Percentiles rank a stretch among this genome's conserved stretches.
These are phyloP conservation scores for Barnettozyma californica DNA, from an alignment of 805 yeast genomes.

Conservation along the genomic window DNA sequence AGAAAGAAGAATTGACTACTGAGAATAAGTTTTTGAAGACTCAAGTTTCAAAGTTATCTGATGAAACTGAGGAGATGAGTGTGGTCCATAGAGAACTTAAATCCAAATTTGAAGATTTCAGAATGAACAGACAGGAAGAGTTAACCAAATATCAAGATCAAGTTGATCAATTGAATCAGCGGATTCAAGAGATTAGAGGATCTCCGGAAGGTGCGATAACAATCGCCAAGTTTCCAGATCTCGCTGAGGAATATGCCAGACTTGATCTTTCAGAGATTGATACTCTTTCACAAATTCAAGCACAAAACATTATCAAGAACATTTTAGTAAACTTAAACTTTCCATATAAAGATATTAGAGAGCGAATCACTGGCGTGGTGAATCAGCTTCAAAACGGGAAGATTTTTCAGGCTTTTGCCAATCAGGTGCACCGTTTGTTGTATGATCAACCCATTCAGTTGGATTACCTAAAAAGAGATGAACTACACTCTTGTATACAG, in stretches of 20 bases:
- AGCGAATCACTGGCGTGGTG: constrained; percentile 25
- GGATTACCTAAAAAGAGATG: constrained; percentile 18
- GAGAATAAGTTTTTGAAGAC: background rate
- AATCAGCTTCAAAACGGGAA: constrained; percentile 25
- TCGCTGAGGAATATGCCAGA: constrained; percentile 16
- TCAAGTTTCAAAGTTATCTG: background rate
- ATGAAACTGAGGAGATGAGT: background rate
- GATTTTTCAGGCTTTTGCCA: constrained; percentile 28
- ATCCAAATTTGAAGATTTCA: background rate
- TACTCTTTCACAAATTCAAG: constrained; percentile 23
- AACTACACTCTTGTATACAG: constrained; percentile 24
- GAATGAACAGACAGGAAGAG: background rate
- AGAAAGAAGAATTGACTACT: background rate
- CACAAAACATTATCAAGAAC: constrained; percentile 33
- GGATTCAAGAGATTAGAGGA: constrained; percentile 18
- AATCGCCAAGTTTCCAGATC: constrained; percentile 24
- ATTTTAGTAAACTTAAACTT: constrained; percentile 27
- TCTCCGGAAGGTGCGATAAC: constrained; percentile 20
- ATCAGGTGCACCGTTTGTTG: constrained; percentile 27
- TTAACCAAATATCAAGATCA: constrained; percentile 8
- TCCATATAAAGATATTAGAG: constrained; percentile 26
- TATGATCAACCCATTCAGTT: constrained; percentile 26
- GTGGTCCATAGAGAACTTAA: background rate
- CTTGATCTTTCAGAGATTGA: constrained; percentile 28
- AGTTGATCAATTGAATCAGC: background rate